These are phyloP conservation scores for Yarrowia galli DNA, from an alignment of 1,139 yeast species.

Conservation along the genomic window DNA sequence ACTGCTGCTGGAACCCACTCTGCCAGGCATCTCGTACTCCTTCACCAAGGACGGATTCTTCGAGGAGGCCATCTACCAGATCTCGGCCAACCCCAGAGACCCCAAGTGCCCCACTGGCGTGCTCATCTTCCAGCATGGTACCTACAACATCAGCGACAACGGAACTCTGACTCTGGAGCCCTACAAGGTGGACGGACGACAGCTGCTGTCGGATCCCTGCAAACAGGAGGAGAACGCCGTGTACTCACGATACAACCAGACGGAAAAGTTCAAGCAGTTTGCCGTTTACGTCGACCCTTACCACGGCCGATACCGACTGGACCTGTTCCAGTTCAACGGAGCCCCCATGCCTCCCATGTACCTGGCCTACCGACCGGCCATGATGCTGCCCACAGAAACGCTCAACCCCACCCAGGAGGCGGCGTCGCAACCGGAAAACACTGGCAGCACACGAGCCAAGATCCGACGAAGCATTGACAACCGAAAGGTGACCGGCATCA, in stretches of 20 bases:
- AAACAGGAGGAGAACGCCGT: conserved; percentile 55
- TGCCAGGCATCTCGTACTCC: conserved; percentile 92
- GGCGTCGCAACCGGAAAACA: conserved; percentile 48
- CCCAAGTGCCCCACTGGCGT: conserved; percentile 87
- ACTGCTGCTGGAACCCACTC: conserved; percentile 88
- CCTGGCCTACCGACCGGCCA: conserved; percentile 90
- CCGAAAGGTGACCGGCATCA: conserved; percentile 77
- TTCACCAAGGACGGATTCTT: conserved; percentile 90
- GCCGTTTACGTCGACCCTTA: conserved; percentile 71
- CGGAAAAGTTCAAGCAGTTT: conserved; percentile 66
- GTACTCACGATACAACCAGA: conserved; percentile 76
- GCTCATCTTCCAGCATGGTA: conserved; percentile 88
- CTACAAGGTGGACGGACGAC: conserved; percentile 89
- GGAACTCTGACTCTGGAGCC: conserved; percentile 78
- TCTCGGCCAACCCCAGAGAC: conserved; percentile 70
- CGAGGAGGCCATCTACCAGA: conserved; percentile 88
- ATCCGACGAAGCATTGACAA: conserved; percentile 80
- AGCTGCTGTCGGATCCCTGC: conserved; percentile 87
- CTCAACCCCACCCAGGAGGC: conserved; percentile 78
- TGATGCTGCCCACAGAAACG: conserved; percentile 93
- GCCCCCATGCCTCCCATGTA: conserved; percentile 84
- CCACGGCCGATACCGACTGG: conserved; percentile 80
- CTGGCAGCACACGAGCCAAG: conserved; percentile 52
- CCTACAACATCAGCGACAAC: conserved; percentile 65
- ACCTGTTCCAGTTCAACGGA: conserved; percentile 83